Base-by-base conservation (phyloP, 2,329 filamentous ascomycete genomes). In the Aureobasidium sp. region DNA sequence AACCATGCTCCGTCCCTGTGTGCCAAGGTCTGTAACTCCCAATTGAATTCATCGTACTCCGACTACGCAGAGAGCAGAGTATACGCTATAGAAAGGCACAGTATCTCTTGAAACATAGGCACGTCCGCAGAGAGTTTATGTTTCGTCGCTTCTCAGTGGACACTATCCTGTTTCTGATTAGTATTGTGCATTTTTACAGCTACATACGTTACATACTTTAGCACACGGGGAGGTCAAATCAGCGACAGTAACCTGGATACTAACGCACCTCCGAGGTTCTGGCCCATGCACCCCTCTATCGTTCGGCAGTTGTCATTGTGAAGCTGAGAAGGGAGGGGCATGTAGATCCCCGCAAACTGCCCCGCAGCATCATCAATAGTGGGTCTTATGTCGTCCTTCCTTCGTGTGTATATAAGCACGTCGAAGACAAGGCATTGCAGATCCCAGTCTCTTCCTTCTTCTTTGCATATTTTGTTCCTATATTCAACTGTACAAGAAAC, bases 251-350 rank as follows among this genome's bases (percentile, higher is more conserved):
- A 30, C 37, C 37, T 25, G 37, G 5, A 27, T 52, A 25, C 34
- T 29, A 39, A 29, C 39, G 29, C 41, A 30, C 42, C 36, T 3
- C 42, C 54, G 42, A 37, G 44, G 32, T 29, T 47, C 54, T 48
- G 54, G 54, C 11, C 42, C 54, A 37, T 34, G 32, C 30, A 37
- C 15, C 21, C 42, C 32, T 45, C 41, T 37, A 25, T 36, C 15
- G 3, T 50, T 50, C 54, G 54, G 54, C 54, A 58, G 25, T 48
- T 58, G 54, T 25, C 30, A 47, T 39, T 39, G 27, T 58, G 54
- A 37, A 48, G 41, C 42, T 58, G 39, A 37, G 32, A 13, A 45
- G 15, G 39, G 30, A 48, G 54, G 42, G 42, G 42, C 32, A 39
- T 41, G 32, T 42, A 15, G 34, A 37, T 54, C 50, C 50, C 50